These are phyloP conservation scores for Syzygium grande DNA, from an alignment of 345 rosid species.

Conservation along the genomic window DNA sequence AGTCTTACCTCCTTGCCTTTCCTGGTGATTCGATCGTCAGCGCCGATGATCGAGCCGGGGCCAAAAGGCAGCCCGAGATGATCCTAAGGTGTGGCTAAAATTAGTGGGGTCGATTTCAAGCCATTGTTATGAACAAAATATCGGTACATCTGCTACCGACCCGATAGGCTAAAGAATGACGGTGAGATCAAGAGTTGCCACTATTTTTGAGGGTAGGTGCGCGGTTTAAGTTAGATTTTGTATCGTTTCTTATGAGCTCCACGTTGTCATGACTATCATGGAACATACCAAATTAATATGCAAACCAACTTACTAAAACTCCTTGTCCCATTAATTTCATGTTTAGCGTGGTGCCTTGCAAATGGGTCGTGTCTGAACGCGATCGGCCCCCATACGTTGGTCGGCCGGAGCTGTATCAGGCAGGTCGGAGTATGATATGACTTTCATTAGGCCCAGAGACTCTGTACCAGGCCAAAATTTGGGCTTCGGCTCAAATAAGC, in stretches of 20 bases:
- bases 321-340: not conserved
- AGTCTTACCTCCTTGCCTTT: not conserved
- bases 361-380: not conserved
- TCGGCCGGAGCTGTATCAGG: not conserved
- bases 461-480: not conserved
- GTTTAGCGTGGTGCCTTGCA: not conserved
- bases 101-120: not conserved
- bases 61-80: not conserved
- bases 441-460: not conserved
- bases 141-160: not conserved
- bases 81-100: not conserved
- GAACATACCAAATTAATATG: not conserved
- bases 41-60: not conserved
- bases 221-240: rapidly evolving
- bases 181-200: not conserved
- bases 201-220: not conserved
- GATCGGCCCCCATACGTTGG: not conserved
- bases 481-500: not conserved
- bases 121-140: not conserved
- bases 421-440: not conserved
- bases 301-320: not conserved
- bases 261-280: not conserved
- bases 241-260: not conserved
- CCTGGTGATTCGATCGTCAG: not conserved
- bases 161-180: not conserved